Evolutionary conservation across 2,329 filamentous ascomycete genomes (phyloP), one percentile per base, ranked within the genome.

Genomic region (Huntiella bhutanensis): DNA sequence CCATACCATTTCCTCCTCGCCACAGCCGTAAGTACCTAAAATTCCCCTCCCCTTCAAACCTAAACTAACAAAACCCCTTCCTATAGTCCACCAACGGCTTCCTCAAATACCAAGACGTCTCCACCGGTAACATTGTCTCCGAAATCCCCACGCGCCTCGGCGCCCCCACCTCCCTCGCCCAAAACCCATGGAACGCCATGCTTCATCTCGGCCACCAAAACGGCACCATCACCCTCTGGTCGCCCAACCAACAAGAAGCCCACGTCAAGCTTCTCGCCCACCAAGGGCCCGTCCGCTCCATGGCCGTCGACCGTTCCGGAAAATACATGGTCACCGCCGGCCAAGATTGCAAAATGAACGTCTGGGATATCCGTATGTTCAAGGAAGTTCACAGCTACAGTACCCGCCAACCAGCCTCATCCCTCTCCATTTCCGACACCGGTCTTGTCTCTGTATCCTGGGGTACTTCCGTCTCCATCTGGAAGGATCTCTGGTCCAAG

Each of bases 311-410:
- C 58, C 74, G 87, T 50, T 82, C 88, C 59, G 91, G 91, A 16
- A 76, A 82, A 48, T 98, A 95, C 64, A 95, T 96, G 88, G 85
- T 94, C 8, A 85, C 86, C 3, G 80, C 84, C 0, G 88, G 87
- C 1, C 85, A 93, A 58, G 88, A 95, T 59, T 70, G 77, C 53
- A 84, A 82, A 58, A 92, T 94, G 82, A 77, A 82, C n/a, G 78
- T 94, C 10, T 95, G 88, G 86, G 88, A 96, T 59, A 80, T 96
- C 52, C 77, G 88, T 38, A 93, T 85, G 73, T 91, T 92, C 67
- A 85, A 82, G 55, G 85, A 94, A 57, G 80, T 98, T 19, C 83
- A 91, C 64, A 84, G 72, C 54, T 96, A 96, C 64, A 84, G 79
- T 52, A 83, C 86, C 33, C 74, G 79, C 35, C 76, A 83, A 49